Evolutionary conservation across 345 rosid species (phyloP), one percentile per base, ranked within the genome.

Genomic region (Euphorbia tirucalli): DNA sequence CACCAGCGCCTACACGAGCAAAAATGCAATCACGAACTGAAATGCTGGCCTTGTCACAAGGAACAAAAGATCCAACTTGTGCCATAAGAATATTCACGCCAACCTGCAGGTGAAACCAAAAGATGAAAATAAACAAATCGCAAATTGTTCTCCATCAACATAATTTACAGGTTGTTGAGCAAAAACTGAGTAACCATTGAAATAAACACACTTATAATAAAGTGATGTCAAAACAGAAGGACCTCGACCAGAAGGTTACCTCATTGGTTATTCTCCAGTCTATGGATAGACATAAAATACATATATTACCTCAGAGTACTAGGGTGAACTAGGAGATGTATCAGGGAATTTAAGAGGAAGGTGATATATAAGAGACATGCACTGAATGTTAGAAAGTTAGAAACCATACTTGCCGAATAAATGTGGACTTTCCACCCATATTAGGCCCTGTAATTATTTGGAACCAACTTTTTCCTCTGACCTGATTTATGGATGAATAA

Each of bases 361-460:
- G 43, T 3, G 22, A 27, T 15, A 37, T 19, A 61, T 21, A 14
- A 71, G 24, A 22, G 13, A 11, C 65, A 54, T 30, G 31, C 59
- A 61, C n/a, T 21, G 39, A 63, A 65, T 61, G 0, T n/a, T 55
- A 55, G 66, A 48, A 62, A 75, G 1, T 25, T 46, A 61, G 66
- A 48, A 55, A 75, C 32, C 78, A 58, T 67, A 94, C 98, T 91
- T 95, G 99, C 62, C 98, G 90, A 84, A 95, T 92, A 77, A 80
- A 95, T 75, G 99, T 95, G 70, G 99, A 95, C 83, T 95, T 95
- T 60, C 99, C 98, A 67, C 99, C 99, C 99, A 95, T 95, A 81
- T 95, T 95, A 70, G 99, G 98, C 76, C 99, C 99, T 24, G 98
- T 95, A 71, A 95, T 85, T 77, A 95, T 95, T 78, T 92, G 99